A percentile compares a stretch with the other conserved stretches of the same genome.
Conservation (phyloP, 768 basidiomycete genomes). For the Sistotremastrum niveocremeum region DNA sequence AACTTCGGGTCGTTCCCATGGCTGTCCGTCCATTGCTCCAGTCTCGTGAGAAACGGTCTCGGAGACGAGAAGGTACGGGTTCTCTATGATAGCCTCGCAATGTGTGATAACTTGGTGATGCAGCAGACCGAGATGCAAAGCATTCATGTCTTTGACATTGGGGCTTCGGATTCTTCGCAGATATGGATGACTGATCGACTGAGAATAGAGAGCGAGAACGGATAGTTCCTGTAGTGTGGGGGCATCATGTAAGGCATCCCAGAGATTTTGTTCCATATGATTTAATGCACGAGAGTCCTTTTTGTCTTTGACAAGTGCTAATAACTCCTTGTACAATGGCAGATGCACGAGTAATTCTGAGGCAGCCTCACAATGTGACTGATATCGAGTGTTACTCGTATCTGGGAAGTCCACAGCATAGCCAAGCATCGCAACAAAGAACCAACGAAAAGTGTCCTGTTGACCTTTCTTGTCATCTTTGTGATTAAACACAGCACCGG, state of each 20-base stretch:
- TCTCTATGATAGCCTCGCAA: conserved; percentile 8
- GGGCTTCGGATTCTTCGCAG: conserved; percentile 9
- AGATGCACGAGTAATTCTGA: conserved; percentile 8
- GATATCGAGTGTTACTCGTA: conserved; percentile 13
- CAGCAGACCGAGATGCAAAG: conserved; percentile 12
- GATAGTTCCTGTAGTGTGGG: conserved; percentile 13
- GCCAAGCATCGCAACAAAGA: conserved; percentile 10
- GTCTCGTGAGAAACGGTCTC: conserved; percentile 3
- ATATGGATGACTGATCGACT: conserved; percentile 16
- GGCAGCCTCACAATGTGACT: conserved; percentile 9
- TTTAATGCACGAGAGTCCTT: conserved; percentile 11
- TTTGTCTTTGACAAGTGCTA: conserved; percentile 8
- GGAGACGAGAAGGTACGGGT: conserved; percentile 11
- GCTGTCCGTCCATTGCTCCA: conserved; percentile 7
- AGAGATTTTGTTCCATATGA: conserved; percentile 18
- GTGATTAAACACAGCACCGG: no score
- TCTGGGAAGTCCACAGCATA: conserved; percentile 10
- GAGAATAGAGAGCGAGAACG: conserved; percentile 11
- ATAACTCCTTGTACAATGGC: conserved; percentile 9
- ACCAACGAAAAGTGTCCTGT: conserved; percentile 5
- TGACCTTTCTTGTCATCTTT: no score
- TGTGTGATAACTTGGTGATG: conserved; percentile 9
- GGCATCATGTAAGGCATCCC: conserved; percentile 9
- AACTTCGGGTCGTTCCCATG: conserved; percentile 4
- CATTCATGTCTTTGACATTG: conserved; percentile 8